A percentile compares a stretch with the other conserved stretches of the same genome.
Conservation (phyloP, 805 yeast genomes). For the Nakazawaea holstii region DNA sequence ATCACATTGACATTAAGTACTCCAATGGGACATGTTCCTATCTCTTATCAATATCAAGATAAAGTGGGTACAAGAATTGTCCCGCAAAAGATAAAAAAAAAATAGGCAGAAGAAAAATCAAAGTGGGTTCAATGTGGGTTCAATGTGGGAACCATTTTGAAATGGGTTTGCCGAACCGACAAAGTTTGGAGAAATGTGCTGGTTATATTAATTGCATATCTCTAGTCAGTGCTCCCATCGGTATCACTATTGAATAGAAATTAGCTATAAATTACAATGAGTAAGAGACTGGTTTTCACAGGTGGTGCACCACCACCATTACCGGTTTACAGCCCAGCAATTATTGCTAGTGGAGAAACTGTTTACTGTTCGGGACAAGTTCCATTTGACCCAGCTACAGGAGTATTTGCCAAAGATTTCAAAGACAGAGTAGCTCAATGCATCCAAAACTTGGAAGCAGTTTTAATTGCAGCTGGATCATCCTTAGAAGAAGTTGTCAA, state of each 20-base stretch:
- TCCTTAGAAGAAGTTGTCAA: constrained; percentile 39
- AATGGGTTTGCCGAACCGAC: no score
- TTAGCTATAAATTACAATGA: not conserved
- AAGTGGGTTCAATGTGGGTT: no score
- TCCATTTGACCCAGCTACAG: constrained; percentile 7
- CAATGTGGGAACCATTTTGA: no score
- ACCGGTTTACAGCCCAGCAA: constrained; percentile 8
- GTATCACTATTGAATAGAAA: not conserved
- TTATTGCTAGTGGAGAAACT: constrained; percentile 7
- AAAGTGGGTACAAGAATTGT: no score
- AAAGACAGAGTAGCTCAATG: constrained; percentile 30
- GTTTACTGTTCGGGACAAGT: constrained; percentile 11
- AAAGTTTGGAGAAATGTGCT: no score
- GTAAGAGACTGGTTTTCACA: constrained; percentile 6
- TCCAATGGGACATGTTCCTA: no score
- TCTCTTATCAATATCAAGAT: no score
- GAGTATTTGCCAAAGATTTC: constrained; percentile 6
- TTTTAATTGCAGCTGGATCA: constrained; percentile 41
- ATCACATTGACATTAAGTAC: no score
- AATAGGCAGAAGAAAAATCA: no score
- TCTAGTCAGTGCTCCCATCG: no score
- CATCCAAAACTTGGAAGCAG: constrained; percentile 35
- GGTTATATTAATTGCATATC: no score
- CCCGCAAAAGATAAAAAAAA: no score
- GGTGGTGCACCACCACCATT: constrained; percentile 5